Conservation (phyloP, 768 basidiomycete genomes). For the Coprinopsis marcescibilis region DNA sequence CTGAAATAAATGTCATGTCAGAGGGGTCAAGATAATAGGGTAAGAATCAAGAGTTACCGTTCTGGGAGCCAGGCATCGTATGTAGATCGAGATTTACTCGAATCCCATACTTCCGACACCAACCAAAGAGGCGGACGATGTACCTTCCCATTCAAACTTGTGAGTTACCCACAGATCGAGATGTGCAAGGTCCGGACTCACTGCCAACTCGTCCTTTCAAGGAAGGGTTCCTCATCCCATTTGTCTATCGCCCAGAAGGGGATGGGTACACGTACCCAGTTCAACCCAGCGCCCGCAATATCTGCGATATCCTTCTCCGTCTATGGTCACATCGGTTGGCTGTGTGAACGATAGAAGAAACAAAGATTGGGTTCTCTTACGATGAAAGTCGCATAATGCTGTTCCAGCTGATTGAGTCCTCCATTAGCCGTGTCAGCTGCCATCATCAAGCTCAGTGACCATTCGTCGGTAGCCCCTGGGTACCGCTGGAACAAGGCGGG, state of each 20-base stretch:
- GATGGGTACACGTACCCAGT: constrained; percentile 79
- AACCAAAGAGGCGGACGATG: constrained; percentile 67
- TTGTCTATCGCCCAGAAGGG: constrained; percentile 82
- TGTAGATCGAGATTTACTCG: constrained; percentile 77
- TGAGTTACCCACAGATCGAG: too few species aligned
- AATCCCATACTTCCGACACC: constrained; percentile 83
- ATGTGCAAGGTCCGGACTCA: constrained; percentile 25
- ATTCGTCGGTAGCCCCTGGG: constrained; percentile 60
- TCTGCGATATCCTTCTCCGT: constrained; percentile 88
- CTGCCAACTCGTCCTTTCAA: constrained; percentile 72
- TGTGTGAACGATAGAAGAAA: not conserved
- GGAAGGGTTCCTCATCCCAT: constrained; percentile 73
- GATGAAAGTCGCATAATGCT: constrained; percentile 83
- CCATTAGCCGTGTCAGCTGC: constrained; percentile 40
- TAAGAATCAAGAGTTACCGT: constrained; percentile 34
- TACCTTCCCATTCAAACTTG: constrained; percentile 42
- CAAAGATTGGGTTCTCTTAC: constrained; percentile 34
- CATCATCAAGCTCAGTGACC: constrained; percentile 66
- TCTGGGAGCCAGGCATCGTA: constrained; percentile 77
- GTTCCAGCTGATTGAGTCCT: constrained; percentile 57
- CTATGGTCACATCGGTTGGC: constrained; percentile 28
- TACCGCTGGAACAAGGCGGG: constrained; percentile 68
- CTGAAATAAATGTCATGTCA: constrained; percentile 10
- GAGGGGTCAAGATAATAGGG: not conserved
- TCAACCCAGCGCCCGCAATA: constrained; percentile 88